Percentiles rank a stretch among this genome's conserved stretches.
phyloP scores from a whole-genome alignment of 768 basidiomycete species.

The Mycena venus region DNA sequence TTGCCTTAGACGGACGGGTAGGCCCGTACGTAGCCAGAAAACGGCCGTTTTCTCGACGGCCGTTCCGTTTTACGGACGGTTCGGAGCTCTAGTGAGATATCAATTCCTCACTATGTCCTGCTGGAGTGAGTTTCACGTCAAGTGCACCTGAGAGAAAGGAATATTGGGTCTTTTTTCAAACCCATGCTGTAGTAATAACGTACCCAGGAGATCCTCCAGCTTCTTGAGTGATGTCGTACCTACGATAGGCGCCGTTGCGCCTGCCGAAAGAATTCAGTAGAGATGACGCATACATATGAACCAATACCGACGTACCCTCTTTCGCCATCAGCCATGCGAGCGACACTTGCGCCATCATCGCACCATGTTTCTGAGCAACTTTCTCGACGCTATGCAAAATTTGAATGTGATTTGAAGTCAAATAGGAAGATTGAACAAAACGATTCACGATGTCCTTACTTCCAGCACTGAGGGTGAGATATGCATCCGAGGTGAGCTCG shows the following conservation, averaged over 20 bases:
- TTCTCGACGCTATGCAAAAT: slow-evolving; percentile 50
- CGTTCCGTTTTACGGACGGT: too few species aligned
- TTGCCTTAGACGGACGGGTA: too few species aligned
- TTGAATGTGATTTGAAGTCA: neutral
- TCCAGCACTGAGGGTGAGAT: neutral
- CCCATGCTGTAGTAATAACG: neutral
- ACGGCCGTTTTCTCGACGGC: too few species aligned
- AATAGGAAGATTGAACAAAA: neutral
- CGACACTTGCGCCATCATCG: too few species aligned
- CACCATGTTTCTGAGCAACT: slow-evolving; percentile 50
- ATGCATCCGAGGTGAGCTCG: neutral
- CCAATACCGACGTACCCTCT: neutral
- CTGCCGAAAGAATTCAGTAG: too few species aligned
- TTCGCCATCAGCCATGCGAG: slow-evolving; percentile 48
- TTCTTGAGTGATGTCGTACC: slow-evolving; percentile 57
- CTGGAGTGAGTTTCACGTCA: slow-evolving; percentile 59
- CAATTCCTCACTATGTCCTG: too few species aligned
- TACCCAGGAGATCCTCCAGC: slow-evolving; percentile 44
- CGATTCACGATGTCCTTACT: neutral
- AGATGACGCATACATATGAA: neutral
- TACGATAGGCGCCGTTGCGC: slow-evolving; percentile 58
- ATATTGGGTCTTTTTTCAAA: neutral
- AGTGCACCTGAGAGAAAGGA: slow-evolving; percentile 13
- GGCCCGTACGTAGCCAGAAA: too few species aligned
- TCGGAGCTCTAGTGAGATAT: too few species aligned